Evolutionary conservation across 768 basidiomycete genomes (phyloP), one percentile per base, ranked within the genome.

Genomic region (Hortiboletus flavorubellus): DNA sequence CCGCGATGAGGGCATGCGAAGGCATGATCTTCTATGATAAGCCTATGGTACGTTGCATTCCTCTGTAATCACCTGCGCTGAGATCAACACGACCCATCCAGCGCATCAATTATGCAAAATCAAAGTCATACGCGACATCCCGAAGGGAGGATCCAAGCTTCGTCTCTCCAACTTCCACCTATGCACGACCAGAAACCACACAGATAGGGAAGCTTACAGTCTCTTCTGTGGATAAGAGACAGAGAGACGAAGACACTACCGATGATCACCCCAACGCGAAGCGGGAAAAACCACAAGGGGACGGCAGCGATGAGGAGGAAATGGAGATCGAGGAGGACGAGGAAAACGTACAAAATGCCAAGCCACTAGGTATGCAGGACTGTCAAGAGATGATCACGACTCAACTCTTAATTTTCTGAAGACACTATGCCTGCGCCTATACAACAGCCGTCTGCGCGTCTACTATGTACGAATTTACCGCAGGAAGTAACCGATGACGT

Each of bases 281-380:
- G 75, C 82, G 85, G 58, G 83, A 85, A 64, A 91, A 84, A 69
- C 74, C 78, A 42, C 82, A 82, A 46, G 85, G 78, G 40, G 83
- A 84, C 12, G 74, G 75, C 14, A 81, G 73, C 60, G 89, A 91
- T 59, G 93, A 85, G 51, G 89, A 89, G 67, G 91, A 93, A 75
- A 95, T 95, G 87, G 93, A 96, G 74, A 91, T 93, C 65, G 93
- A 94, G 56, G 92, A 94, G 47, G 93, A 97, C 45, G 88, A 91
- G 44, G 86, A 89, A 51, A 68, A 75, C 37, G 73, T 74, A 45
- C 78, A 73, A 56, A 72, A 70, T 56, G 71, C 55, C 46, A 69
- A 63, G 56, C 70, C 73, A 61, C 62, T 75, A 61, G 80, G 83
- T 85, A 78, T 68, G 81, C 77, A 64, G 58, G 64, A 34, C 47